Percentiles rank a stretch among this genome's conserved stretches.
Evolutionary conservation across 495 filamentous ascomycete species (phyloP).

Genomic region (Lasiosphaeria ovina): DNA sequence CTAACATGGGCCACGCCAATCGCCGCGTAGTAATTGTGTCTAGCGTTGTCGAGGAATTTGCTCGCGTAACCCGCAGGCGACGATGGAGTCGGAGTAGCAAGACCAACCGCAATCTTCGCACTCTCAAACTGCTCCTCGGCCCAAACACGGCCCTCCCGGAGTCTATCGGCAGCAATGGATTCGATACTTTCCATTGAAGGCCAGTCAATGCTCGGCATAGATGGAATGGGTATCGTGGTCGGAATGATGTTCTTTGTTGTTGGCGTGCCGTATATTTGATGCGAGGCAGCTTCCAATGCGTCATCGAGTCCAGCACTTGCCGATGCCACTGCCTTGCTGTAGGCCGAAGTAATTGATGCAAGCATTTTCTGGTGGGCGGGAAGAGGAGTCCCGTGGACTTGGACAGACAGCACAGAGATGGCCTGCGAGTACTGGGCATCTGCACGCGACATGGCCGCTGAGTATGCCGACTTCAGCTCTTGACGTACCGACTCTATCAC

Average conservation of each 20-base stretch:
- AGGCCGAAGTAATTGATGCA: conserved; percentile 64
- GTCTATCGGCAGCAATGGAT: conserved; percentile 62
- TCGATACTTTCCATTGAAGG: conserved; percentile 30
- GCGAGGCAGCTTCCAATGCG: conserved; percentile 47
- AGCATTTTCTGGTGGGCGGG: conserved; percentile 63
- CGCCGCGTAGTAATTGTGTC: conserved; percentile 73
- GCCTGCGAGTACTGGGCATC: conserved; percentile 64
- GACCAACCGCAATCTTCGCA: conserved; percentile 56
- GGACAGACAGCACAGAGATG: conserved; percentile 59
- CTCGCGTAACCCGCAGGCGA: conserved; percentile 42
- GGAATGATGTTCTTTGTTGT: conserved; percentile 39
- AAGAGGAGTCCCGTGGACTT: conserved; percentile 63
- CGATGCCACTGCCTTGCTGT: conserved; percentile 61
- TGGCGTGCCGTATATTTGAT: conserved; percentile 44
- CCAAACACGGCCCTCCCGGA: conserved; percentile 60
- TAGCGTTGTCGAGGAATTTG: conserved; percentile 59
- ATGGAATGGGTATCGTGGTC: conserved; percentile 17
- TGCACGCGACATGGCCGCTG: conserved; percentile 57
- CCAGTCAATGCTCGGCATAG: conserved; percentile 39
- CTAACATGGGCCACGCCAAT: conserved; percentile 73
- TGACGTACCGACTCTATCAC: conserved; percentile 62
- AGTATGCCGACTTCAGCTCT: conserved; percentile 54
- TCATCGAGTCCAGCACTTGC: conserved; percentile 58
- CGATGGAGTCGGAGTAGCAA: conserved; percentile 52
- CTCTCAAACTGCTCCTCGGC: conserved; percentile 65